Percentiles rank a stretch among this genome's conserved stretches.
Evolutionary conservation across 73 alveolate species (phyloP).

Genomic region (Symbiodinium natans): DNA sequence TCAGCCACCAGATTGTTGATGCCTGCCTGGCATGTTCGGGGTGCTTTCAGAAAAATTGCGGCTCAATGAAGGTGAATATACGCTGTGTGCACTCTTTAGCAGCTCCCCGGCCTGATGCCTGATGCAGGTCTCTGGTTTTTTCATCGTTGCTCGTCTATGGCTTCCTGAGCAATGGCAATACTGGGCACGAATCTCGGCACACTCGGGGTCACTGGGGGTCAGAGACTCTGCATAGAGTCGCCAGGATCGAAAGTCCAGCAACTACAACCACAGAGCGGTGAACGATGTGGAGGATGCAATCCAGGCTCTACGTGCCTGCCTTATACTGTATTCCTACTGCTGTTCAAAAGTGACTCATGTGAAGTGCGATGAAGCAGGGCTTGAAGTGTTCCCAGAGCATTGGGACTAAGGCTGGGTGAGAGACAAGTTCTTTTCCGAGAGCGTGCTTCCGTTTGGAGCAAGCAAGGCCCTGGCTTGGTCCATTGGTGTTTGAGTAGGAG

Average conservation of each 20-base stretch:
- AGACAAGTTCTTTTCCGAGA: neutral
- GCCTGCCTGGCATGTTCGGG: constrained; percentile 20
- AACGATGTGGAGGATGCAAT: constrained; percentile 56
- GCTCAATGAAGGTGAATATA: neutral
- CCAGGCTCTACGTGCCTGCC: constrained; percentile 17
- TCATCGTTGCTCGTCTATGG: constrained; percentile 40
- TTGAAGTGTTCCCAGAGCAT: neutral
- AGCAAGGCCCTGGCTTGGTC: neutral
- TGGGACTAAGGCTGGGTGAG: neutral
- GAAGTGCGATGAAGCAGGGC: neutral
- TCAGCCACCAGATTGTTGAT: constrained; percentile 65
- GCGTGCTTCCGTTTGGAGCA: constrained; percentile 2
- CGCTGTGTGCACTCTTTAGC: neutral
- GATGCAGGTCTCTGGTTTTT: constrained; percentile 75
- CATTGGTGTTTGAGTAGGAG: too few relatives aligned
- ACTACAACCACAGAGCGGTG: constrained; percentile 67
- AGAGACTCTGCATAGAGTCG: neutral
- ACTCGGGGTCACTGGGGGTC: too few relatives aligned
- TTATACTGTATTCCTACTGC: neutral
- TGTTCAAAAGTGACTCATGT: too few relatives aligned
- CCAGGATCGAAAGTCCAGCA: constrained; percentile 29
- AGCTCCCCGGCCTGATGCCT: neutral
- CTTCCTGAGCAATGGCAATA: constrained; percentile 45
- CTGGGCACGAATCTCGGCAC: constrained; percentile 4
- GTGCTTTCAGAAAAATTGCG: neutral